Evolutionary conservation across 371 early-diverging fungal genomes (phyloP).

Genomic region (Rhizopus microsporus): DNA sequence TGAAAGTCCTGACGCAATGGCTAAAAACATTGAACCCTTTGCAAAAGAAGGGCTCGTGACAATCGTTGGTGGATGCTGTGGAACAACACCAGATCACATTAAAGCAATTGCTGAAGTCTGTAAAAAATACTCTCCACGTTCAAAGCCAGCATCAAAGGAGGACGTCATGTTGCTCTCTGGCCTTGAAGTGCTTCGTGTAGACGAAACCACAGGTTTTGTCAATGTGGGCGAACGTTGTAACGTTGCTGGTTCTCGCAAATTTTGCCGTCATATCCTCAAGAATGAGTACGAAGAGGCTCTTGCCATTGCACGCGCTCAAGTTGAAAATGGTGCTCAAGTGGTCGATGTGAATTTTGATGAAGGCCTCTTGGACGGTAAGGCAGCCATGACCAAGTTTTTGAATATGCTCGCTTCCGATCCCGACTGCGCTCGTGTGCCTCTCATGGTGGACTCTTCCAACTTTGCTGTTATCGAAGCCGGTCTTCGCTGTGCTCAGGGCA

Average conservation of each 20-base stretch:
- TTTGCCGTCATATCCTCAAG: conserved; percentile 88
- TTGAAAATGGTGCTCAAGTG: conserved; percentile 92
- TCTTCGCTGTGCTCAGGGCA: conserved; percentile 92
- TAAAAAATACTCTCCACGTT: conserved; percentile 74
- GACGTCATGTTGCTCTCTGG: conserved; percentile 82
- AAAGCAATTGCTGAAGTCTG: conserved; percentile 84
- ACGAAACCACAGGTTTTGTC: conserved; percentile 81
- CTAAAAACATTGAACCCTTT: conserved; percentile 78
- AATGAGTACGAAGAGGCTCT: conserved; percentile 91
- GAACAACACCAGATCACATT: conserved; percentile 93
- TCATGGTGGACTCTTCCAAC: conserved; percentile 95
- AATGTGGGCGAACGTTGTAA: conserved; percentile 97
- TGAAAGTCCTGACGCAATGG: conserved; percentile 86
- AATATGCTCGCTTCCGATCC: conserved; percentile 95
- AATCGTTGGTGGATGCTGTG: conserved; percentile 96
- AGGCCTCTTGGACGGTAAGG: conserved; percentile 90
- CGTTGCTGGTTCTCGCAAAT: conserved; percentile 92
- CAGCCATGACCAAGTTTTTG: conserved; percentile 89
- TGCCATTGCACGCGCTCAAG: conserved; percentile 90
- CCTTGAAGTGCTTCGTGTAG: conserved; percentile 78
- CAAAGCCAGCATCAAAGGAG: conserved; percentile 61
- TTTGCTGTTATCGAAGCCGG: conserved; percentile 96
- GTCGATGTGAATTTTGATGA: conserved; percentile 96
- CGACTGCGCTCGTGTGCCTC: conserved; percentile 81
- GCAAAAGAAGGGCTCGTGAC: conserved; percentile 89